phyloP scores from a whole-genome alignment of 1,284 basidiomycete species.

The Sporisorium graminicola region DNA sequence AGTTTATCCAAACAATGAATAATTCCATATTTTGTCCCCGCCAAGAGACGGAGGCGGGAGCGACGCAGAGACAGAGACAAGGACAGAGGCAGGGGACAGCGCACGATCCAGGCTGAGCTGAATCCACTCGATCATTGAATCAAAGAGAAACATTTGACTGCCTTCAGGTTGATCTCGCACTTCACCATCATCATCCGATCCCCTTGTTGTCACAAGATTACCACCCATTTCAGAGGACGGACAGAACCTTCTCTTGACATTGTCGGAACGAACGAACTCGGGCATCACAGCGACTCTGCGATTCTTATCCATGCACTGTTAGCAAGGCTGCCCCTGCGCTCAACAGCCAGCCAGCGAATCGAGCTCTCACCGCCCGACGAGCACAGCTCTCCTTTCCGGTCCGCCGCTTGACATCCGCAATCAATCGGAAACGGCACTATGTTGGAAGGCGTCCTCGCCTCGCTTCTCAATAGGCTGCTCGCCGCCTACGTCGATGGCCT shows the following conservation, averaged over 20 bases:
- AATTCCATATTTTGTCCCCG: neutral
- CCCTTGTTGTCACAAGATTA: too few species aligned
- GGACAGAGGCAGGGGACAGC: neutral
- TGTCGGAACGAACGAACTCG: neutral
- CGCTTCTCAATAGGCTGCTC: slow-evolving; percentile 81
- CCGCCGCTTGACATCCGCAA: neutral
- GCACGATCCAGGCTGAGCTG: slow-evolving; percentile 14
- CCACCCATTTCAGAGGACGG: neutral
- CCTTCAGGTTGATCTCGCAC: neutral
- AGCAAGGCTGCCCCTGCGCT: neutral
- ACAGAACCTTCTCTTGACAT: neutral
- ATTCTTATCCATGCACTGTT: slow-evolving; percentile 4
- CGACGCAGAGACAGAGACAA: neutral
- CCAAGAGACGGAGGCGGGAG: neutral
- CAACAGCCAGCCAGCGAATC: neutral
- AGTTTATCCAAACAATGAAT: too few species aligned
- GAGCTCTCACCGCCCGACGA: neutral
- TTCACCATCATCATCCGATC: neutral
- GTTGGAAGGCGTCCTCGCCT: slow-evolving; percentile 69
- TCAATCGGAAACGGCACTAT: slow-evolving; percentile 25
- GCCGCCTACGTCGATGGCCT: slow-evolving; percentile 97
- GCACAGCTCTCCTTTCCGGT: neutral
- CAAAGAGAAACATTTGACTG: neutral
- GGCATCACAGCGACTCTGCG: neutral
- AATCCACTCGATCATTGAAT: neutral